Evolutionary conservation across 768 basidiomycete species (phyloP).

Genomic region (Mycena latifolia): DNA sequence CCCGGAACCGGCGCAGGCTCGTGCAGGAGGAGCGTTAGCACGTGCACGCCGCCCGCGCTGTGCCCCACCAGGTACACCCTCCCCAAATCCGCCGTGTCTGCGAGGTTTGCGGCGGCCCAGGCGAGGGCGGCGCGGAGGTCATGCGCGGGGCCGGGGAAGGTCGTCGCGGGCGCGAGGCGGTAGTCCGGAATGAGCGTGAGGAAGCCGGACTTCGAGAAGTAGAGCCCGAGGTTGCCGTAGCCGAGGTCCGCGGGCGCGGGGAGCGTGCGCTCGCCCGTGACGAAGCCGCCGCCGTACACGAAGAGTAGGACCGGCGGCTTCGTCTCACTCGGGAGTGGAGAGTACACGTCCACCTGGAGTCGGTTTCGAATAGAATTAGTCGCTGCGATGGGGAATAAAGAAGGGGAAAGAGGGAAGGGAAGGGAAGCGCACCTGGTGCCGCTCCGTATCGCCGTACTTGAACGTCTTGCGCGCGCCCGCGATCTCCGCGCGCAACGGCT

Average conservation of each 20-base stretch:
- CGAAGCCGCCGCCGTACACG: slow-evolving; percentile 77
- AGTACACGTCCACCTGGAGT: slow-evolving; percentile 84
- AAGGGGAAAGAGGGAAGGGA: too few relatives aligned
- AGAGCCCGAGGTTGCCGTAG: slow-evolving; percentile 71
- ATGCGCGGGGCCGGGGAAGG: slow-evolving; percentile 66
- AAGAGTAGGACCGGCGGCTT: slow-evolving; percentile 67
- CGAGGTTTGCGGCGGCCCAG: slow-evolving; percentile 63
- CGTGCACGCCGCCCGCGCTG: slow-evolving; percentile 70
- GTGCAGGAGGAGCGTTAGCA: slow-evolving; percentile 58
- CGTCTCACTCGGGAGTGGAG: slow-evolving; percentile 53
- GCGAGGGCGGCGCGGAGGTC: slow-evolving; percentile 71
- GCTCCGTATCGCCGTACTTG: slow-evolving; percentile 64
- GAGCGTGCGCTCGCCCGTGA: slow-evolving; percentile 60
- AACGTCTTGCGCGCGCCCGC: slow-evolving; percentile 64
- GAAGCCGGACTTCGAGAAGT: slow-evolving; percentile 71
- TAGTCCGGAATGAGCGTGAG: slow-evolving; percentile 79
- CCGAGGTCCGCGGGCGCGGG: slow-evolving; percentile 61
- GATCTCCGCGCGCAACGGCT: slow-evolving; percentile 61
- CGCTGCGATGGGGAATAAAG: too few relatives aligned
- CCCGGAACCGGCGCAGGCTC: slow-evolving; percentile 48
- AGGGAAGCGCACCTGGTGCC: slow-evolving; percentile 61
- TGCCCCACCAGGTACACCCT: slow-evolving; percentile 67
- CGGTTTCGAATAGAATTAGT: too few relatives aligned
- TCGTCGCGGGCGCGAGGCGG: slow-evolving; percentile 67
- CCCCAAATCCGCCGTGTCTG: slow-evolving; percentile 52